Evolutionary conservation across 345 rosid genomes (phyloP).

Genomic region (Populus ilicifolia): DNA sequence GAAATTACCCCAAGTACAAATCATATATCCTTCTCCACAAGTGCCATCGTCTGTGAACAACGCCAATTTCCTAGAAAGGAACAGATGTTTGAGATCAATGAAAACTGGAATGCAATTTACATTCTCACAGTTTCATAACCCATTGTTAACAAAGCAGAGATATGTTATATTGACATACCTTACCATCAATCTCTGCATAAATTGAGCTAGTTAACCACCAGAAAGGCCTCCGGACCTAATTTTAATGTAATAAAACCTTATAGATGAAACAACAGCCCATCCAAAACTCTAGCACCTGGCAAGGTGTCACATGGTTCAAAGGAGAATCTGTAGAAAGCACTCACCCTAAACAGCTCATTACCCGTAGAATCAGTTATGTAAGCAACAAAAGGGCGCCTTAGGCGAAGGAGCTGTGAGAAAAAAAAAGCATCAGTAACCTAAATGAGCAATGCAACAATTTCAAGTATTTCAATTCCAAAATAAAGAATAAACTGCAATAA

Average conservation of each 20-base stretch:
- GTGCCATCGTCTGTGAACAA: conserved; percentile 96
- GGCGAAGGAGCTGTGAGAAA: conserved; percentile 63
- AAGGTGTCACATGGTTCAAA: conserved; percentile 6
- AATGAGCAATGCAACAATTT: neutral
- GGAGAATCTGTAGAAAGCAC: conserved; percentile 20
- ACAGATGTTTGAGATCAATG: conserved; percentile 17
- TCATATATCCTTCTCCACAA: conserved; percentile 95
- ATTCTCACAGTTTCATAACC: neutral
- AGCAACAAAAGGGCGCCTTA: conserved; percentile 89
- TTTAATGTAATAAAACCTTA: conserved; percentile 18
- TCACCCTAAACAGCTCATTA: conserved; percentile 76
- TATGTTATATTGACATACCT: conserved; percentile 44
- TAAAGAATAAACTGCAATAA: neutral
- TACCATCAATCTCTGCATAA: conserved; percentile 78
- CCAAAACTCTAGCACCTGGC: conserved; percentile 3
- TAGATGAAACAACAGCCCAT: conserved; percentile 22
- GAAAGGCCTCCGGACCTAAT: conserved; percentile 89
- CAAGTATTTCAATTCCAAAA: neutral
- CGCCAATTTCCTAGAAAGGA: conserved; percentile 68
- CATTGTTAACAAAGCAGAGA: neutral
- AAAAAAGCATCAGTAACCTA: conserved; percentile 2
- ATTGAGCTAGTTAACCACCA: conserved; percentile 98
- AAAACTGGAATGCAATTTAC: conserved; percentile 3
- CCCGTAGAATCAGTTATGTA: conserved; percentile 67
- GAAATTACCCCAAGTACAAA: conserved; percentile 74